A percentile compares a stretch with the other conserved stretches of the same genome.
These are phyloP conservation scores for Alternaria conjuncta DNA, from an alignment of 2,329 filamentous ascomycete species.

Conservation along the genomic window DNA sequence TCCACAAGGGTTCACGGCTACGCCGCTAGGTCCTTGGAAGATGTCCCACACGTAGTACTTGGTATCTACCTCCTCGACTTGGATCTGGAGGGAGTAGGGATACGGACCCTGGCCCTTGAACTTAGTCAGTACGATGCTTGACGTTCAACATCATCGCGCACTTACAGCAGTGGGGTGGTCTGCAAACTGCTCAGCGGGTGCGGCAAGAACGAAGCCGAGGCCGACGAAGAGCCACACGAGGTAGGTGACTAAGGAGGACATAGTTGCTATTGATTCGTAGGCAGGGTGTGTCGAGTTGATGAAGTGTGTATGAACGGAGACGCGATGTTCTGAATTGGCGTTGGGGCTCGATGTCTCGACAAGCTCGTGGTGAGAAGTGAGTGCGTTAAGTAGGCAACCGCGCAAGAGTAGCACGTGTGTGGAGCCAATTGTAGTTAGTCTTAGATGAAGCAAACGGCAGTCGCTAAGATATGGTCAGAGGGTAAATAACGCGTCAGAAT, in stretches of 20 bases:
- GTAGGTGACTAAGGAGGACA: neutral
- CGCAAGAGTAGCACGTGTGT: neutral
- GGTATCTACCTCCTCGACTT: neutral
- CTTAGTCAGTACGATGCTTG: neutral
- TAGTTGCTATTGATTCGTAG: neutral
- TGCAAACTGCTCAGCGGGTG: neutral
- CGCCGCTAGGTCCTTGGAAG: conserved; percentile 2
- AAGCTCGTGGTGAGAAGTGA: neutral
- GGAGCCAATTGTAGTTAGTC: neutral
- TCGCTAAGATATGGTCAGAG: neutral
- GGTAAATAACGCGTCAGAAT: neutral
- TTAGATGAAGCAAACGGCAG: neutral
- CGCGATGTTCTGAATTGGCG: neutral
- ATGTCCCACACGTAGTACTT: neutral
- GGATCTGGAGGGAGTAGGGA: conserved; percentile 2
- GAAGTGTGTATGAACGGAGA: neutral
- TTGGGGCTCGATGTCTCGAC: neutral
- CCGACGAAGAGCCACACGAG: neutral
- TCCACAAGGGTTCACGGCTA: neutral
- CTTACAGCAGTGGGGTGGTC: neutral
- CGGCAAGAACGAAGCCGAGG: neutral
- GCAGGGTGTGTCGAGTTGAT: no score
- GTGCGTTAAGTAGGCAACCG: neutral
- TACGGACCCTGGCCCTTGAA: neutral
- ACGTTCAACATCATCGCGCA: neutral